Percentiles rank a stretch among this genome's conserved stretches.
Evolutionary conservation across 163 green algal genomes (phyloP).

Genomic region (Scenedesmus sp.): DNA sequence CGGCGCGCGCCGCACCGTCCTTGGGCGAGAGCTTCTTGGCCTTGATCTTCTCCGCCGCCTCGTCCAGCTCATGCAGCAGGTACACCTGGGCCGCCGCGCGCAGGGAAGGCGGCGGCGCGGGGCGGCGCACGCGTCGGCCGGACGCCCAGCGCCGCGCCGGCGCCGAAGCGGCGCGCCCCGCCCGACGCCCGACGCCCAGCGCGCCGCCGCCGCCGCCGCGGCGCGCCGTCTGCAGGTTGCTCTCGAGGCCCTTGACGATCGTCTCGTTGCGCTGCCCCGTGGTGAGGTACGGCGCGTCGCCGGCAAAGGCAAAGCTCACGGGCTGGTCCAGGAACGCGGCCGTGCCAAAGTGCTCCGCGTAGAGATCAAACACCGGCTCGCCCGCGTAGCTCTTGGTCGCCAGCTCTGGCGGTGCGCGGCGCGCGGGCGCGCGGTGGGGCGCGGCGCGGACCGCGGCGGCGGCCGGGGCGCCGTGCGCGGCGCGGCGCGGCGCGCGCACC

Average conservation of each 20-base stretch:
- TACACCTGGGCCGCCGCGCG: slow-evolving; percentile 22
- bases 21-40: neutral
- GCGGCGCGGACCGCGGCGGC: too few species aligned
- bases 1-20: slow-evolving; percentile 13
- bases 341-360: slow-evolving; percentile 16
- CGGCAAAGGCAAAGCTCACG: slow-evolving; percentile 16
- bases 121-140: too few species aligned
- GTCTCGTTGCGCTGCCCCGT: slow-evolving; percentile 21
- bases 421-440: too few species aligned
- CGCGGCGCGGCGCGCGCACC: neutral
- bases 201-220: neutral
- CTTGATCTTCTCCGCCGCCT: slow-evolving; percentile 27
- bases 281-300: slow-evolving; percentile 19
- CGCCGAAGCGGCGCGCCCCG: too few species aligned
- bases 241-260: slow-evolving; percentile 30
- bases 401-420: slow-evolving; percentile 1
- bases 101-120: too few species aligned
- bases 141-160: too few species aligned
- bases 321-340: slow-evolving; percentile 32
- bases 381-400: slow-evolving; percentile 4
- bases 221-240: slow-evolving; percentile 22
- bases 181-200: too few species aligned
- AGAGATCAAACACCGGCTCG: slow-evolving; percentile 24
- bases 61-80: slow-evolving; percentile 45
- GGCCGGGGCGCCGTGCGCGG: too few species aligned